These are phyloP conservation scores for Hylodesmum podocarpum DNA, from an alignment of 306 rosid species.

Conservation along the genomic window DNA sequence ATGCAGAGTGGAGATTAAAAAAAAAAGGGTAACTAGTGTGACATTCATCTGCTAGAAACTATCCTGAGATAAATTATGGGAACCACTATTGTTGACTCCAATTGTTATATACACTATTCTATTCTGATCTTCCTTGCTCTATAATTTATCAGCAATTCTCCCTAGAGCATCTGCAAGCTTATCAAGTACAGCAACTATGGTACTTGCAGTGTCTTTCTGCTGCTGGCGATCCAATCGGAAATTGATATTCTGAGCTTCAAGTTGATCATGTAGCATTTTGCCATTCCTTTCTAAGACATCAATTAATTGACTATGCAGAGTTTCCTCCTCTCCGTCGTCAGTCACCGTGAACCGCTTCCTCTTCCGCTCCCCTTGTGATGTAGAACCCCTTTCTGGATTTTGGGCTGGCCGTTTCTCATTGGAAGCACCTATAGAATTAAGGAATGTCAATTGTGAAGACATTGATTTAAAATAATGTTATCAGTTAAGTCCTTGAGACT, in stretches of 20 bases:
- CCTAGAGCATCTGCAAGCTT: conserved; percentile 93
- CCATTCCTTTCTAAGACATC: conserved; percentile 85
- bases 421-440: conserved; percentile 43
- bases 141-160: conserved; percentile 90
- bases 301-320: conserved; percentile 63
- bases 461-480: conserved; percentile 2
- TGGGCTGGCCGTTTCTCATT: conserved; percentile 55
- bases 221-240: conserved; percentile 78
- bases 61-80: conserved; percentile 34
- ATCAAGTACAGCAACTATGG: conserved; percentile 78
- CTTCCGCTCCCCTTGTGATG: conserved; percentile 76
- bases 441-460: conserved; percentile 3
- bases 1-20: conserved; percentile 10
- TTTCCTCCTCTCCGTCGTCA: conserved; percentile 67
- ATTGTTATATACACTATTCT: conserved; percentile 61
- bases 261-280: conserved; percentile 67
- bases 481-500: not conserved
- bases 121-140: conserved; percentile 37
- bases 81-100: conserved; percentile 44
- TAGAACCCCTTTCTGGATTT: conserved; percentile 71
- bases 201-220: conserved; percentile 70
- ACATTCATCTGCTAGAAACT: conserved; percentile 37
- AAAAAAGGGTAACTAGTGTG: conserved; percentile 14
- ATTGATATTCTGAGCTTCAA: conserved; percentile 77
- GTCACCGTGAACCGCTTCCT: conserved; percentile 58